These are phyloP conservation scores for Chytriomyces sp. DNA, from an alignment of 192 early-diverging fungal species.

Conservation along the genomic window DNA sequence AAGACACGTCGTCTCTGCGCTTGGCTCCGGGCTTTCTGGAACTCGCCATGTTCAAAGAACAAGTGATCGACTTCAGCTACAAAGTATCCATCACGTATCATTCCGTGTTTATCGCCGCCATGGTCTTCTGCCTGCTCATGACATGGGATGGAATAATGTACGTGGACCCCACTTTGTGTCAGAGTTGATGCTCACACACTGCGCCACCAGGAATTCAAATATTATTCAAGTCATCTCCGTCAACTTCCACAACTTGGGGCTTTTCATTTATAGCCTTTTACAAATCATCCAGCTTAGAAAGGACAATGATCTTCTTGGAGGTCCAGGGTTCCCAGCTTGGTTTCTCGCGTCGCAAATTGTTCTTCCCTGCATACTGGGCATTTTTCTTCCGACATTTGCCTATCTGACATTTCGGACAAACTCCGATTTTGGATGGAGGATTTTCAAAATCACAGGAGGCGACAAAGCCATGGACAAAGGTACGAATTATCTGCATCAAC, in stretches of 20 bases:
- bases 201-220: background rate
- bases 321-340: background rate
- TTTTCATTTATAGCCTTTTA: background rate
- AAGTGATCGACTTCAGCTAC: no score
- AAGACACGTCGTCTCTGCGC: no score
- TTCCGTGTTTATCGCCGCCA: background rate
- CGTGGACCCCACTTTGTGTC: background rate
- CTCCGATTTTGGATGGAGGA: constrained; percentile 9
- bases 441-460: constrained; percentile 7
- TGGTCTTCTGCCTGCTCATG: background rate
- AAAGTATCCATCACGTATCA: background rate
- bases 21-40: no score
- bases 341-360: background rate
- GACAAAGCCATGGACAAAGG: background rate
- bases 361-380: background rate
- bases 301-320: no score
- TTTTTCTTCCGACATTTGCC: constrained; percentile 20
- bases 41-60: no score
- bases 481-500: background rate
- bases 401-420: background rate
- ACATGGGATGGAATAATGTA: constrained; percentile 12
- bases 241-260: constrained; percentile 20
- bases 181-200: background rate
- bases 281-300: constrained; percentile 5
- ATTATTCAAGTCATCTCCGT: background rate